Percentiles rank a stretch among this genome's conserved stretches.
Conservation (phyloP, 805 yeast species). For the Komagataella pastoris region DNA sequence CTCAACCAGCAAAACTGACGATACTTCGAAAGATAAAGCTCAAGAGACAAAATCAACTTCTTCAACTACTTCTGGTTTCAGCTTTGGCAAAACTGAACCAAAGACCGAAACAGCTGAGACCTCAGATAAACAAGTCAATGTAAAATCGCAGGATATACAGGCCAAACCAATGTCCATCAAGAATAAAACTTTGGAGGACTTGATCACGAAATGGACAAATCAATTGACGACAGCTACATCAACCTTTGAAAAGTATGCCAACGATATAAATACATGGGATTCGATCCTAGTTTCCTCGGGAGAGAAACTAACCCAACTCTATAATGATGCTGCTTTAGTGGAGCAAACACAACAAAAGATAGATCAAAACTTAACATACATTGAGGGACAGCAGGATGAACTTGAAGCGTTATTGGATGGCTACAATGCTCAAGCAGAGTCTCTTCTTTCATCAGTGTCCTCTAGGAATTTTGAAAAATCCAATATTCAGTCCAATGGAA, state of each 20-base stretch:
- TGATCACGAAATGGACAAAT: constrained; percentile 86
- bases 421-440: constrained; percentile 66
- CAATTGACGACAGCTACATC: constrained; percentile 64
- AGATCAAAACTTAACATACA: constrained; percentile 76
- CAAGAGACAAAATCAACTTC: background rate
- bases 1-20: background rate
- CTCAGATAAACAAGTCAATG: constrained; percentile 10
- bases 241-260: constrained; percentile 64
- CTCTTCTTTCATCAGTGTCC: constrained; percentile 22
- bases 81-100: background rate
- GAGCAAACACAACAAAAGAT: constrained; percentile 76
- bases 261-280: constrained; percentile 78
- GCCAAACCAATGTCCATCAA: constrained; percentile 68
- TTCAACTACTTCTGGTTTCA: background rate
- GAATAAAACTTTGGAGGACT: constrained; percentile 86
- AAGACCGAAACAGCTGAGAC: background rate
- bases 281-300: constrained; percentile 72
- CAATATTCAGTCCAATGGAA: background rate
- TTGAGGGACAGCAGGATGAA: constrained; percentile 88
- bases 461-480: background rate
- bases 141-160: constrained; percentile 39
- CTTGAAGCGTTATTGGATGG: constrained; percentile 69
- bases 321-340: constrained; percentile 66
- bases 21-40: background rate
- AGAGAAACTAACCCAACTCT: constrained; percentile 66